phyloP scores from a whole-genome alignment of 2,329 filamentous ascomycete genomes.

The Gaeumannomyces sp. region DNA sequence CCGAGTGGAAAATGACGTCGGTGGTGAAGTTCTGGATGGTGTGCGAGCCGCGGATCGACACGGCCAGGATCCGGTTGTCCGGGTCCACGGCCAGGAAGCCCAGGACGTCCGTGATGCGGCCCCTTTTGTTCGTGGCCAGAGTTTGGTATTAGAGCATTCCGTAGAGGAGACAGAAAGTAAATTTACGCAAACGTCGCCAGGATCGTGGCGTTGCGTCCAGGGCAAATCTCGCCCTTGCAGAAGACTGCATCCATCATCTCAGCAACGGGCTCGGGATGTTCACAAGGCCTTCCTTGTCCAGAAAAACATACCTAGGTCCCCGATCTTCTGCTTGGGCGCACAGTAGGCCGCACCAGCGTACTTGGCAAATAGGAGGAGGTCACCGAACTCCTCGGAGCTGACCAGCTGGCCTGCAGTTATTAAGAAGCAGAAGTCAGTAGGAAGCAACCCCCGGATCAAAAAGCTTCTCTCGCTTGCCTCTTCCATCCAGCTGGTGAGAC shows the following conservation, averaged over 20 bases:
- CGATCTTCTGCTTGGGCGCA: constrained; percentile 29
- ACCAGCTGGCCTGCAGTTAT: constrained; percentile 13
- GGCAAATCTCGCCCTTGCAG: neutral
- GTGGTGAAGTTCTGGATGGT: constrained; percentile 57
- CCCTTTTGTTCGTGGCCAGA: constrained; percentile 19
- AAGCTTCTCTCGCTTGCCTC: too few relatives aligned
- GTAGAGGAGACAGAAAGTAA: neutral
- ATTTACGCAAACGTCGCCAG: neutral
- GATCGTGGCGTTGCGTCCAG: constrained; percentile 1
- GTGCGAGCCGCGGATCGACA: constrained; percentile 53
- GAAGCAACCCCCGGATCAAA: too few relatives aligned
- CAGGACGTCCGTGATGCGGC: constrained; percentile 34
- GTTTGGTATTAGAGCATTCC: neutral
- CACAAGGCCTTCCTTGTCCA: constrained; percentile 26
- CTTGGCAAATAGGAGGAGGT: constrained; percentile 43
- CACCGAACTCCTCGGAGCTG: constrained; percentile 27
- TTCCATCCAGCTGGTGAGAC: too few relatives aligned
- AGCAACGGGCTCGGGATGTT: constrained; percentile 33
- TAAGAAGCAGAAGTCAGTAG: too few relatives aligned
- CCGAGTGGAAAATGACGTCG: constrained; percentile 39
- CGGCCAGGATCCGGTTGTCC: constrained; percentile 46
- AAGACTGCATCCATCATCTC: neutral
- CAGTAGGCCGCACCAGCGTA: constrained; percentile 49
- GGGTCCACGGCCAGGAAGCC: constrained; percentile 48
- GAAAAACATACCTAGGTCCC: neutral